Evolutionary conservation across 495 filamentous ascomycete species (phyloP).

Genomic region (Corynascus novoguineensis): DNA sequence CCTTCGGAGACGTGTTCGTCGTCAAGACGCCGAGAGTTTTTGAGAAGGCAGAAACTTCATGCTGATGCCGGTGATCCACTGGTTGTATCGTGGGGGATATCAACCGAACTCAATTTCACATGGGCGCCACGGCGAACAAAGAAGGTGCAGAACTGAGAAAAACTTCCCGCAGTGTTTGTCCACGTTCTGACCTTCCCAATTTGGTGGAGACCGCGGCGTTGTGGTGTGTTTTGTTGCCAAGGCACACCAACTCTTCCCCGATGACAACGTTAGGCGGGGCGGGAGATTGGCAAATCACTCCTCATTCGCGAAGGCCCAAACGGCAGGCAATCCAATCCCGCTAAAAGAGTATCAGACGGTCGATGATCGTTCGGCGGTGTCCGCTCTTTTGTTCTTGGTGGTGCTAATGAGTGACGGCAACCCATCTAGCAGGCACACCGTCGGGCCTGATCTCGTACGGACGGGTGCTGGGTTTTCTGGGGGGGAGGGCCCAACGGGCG

Average conservation of each 20-base stretch:
- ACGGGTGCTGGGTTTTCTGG: slow-evolving; percentile 56
- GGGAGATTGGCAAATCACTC: neutral
- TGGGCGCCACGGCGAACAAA: neutral
- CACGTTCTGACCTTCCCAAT: slow-evolving; percentile 6
- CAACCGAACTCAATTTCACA: no score
- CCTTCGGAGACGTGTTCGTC: slow-evolving; percentile 1
- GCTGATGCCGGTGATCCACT: neutral
- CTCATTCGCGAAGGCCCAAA: slow-evolving; percentile 2
- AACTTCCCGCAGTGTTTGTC: neutral
- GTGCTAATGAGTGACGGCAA: slow-evolving; percentile 25
- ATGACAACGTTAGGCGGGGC: slow-evolving; percentile 13
- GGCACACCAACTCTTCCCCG: neutral
- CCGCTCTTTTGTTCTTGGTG: neutral
- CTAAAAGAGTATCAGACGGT: neutral
- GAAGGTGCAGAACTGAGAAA: neutral
- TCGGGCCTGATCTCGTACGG: slow-evolving; percentile 48
- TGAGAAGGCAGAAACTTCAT: neutral
- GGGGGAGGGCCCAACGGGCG: slow-evolving; percentile 82
- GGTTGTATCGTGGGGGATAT: neutral
- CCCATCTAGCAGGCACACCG: slow-evolving; percentile 51
- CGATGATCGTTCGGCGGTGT: neutral
- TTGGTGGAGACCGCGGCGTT: neutral
- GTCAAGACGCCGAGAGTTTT: neutral
- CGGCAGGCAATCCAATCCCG: no score
- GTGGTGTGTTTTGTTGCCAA: slow-evolving; percentile 10